Percentiles rank a stretch among this genome's conserved stretches.
Conservation (phyloP, 139 green algal genomes). For the Ulvella scutata region DNA sequence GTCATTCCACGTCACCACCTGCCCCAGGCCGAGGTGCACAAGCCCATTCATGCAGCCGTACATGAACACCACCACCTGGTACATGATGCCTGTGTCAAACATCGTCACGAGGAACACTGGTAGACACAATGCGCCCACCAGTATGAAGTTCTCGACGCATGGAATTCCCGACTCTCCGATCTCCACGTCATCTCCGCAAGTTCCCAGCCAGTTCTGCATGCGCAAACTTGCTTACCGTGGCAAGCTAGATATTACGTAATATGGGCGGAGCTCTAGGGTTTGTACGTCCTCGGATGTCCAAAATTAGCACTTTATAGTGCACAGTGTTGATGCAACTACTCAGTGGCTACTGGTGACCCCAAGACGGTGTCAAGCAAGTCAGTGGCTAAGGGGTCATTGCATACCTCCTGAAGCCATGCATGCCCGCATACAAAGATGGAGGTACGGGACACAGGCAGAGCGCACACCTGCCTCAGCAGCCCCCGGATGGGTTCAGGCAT, state of each 20-base stretch:
- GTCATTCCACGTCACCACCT: conserved; percentile 11
- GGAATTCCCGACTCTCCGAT: neutral
- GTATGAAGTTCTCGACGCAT: neutral
- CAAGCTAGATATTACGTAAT: too few relatives aligned
- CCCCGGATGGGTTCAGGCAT: neutral
- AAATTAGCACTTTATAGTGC: too few relatives aligned
- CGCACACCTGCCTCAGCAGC: neutral
- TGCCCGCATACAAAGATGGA: too few relatives aligned
- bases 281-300: too few relatives aligned
- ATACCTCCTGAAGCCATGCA: too few relatives aligned
- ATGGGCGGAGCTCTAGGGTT: too few relatives aligned
- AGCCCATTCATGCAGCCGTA: conserved; percentile 9
- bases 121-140: neutral
- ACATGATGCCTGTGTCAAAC: conserved; percentile 10
- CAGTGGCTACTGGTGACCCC: too few relatives aligned
- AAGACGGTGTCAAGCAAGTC: too few relatives aligned
- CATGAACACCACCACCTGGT: conserved; percentile 10
- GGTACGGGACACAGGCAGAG: too few relatives aligned
- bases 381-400: too few relatives aligned
- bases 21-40: conserved; percentile 8
- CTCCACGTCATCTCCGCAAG: neutral
- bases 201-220: conserved; percentile 1
- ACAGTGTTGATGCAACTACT: too few relatives aligned
- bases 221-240: neutral
- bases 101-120: conserved; percentile 10